These are phyloP conservation scores for Microdochium paspali DNA, from an alignment of 2,329 filamentous ascomycete genomes.

Conservation along the genomic window DNA sequence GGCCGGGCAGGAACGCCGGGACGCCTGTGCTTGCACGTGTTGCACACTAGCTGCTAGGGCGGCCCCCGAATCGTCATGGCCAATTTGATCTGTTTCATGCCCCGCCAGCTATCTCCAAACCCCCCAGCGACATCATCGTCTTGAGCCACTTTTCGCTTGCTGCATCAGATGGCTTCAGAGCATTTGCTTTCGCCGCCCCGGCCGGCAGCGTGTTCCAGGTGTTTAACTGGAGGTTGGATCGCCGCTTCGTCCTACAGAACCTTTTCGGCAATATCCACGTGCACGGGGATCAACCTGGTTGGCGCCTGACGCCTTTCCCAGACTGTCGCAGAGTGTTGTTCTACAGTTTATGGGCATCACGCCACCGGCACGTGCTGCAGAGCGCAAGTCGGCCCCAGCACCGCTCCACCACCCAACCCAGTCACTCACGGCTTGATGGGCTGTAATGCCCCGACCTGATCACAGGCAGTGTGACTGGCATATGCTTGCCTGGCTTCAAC, in stretches of 20 bases:
- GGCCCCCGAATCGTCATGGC: background rate
- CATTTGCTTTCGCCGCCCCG: too few species aligned
- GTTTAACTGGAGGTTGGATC: too few species aligned
- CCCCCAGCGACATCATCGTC: background rate
- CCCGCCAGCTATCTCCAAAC: background rate
- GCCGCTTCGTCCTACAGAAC: too few species aligned
- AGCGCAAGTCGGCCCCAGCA: too few species aligned
- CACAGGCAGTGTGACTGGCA: background rate
- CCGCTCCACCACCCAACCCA: too few species aligned
- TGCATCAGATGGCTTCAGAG: background rate
- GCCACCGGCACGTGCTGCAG: background rate
- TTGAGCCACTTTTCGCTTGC: background rate
- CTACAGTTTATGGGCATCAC: too few species aligned
- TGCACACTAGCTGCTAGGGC: background rate
- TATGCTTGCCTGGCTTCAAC: background rate
- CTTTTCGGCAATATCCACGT: background rate
- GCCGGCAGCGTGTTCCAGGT: too few species aligned
- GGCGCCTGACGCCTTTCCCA: too few species aligned
- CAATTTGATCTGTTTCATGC: slow-evolving; percentile 1
- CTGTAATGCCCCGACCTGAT: background rate
- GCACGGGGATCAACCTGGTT: too few species aligned
- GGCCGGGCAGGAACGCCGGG: background rate
- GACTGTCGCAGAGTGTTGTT: too few species aligned
- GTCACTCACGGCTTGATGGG: too few species aligned
- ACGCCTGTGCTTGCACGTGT: background rate